Evolutionary conservation across 768 basidiomycete species (phyloP), one percentile per base, ranked within the genome.

Genomic region (Serendipita indica): DNA sequence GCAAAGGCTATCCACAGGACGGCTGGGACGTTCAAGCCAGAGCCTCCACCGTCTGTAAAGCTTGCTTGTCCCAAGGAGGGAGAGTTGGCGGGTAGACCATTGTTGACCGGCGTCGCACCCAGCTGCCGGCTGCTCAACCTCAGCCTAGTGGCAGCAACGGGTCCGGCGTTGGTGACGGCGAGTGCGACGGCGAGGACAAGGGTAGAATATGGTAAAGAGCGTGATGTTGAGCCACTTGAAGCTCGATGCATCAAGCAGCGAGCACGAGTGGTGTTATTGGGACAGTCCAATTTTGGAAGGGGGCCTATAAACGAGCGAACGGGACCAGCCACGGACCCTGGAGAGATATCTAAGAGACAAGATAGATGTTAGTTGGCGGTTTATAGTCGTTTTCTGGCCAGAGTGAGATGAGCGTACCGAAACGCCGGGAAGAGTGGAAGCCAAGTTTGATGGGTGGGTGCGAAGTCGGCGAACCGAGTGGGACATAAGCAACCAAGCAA

Each of bases 21-120:
- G 1, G 81, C 79, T 22, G 79, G 68, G 1, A 70, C 59, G 16
- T 64, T 60, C 63, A 78, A 78, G 33, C 68, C 72, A 5, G 69
- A 68, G 3, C 83, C 82, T 30, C 76, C 72, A 5, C 82, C 83
- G 64, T 85, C 83, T 1, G 79, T 72, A 2, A 77, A 82, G 3
- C 71, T 59, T 0, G 77, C 78, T 66, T 85, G 83, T 3, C 74
- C 69, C 6, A 83, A 72, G 25, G 67, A n/a, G 12, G 12, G 22
- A 27, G 49, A 28, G n/a, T 30, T 28, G 32, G 10, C 30, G 32
- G 49, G 49, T 54, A 54, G 49, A 30, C 41, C 41, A n/a, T 43
- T 43, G n/a, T 43, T 43, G 7, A n/a, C 5, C 7, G 41, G 18
- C 18, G 37, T 39, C 37, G 37, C 13, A 39, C 18, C 37, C 18